Evolutionary conservation across 2,329 filamentous ascomycete genomes (phyloP).

Genomic region (Leptographium lundbergii): DNA sequence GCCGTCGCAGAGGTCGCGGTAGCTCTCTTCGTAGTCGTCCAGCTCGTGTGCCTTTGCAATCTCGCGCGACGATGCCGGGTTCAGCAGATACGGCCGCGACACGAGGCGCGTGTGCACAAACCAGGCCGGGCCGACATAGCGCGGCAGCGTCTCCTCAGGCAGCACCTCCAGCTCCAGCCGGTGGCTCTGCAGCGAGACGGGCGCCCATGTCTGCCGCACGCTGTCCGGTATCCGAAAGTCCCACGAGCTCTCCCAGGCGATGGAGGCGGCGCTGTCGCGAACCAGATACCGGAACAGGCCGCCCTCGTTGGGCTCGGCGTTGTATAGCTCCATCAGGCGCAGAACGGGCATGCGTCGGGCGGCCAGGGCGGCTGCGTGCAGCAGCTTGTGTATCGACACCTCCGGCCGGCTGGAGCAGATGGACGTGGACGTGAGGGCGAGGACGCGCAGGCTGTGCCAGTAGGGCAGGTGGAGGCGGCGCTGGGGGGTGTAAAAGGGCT

Average conservation of each 20-base stretch:
- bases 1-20: neutral
- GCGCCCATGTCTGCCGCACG: slow-evolving; percentile 7
- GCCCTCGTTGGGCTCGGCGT: slow-evolving; percentile 13
- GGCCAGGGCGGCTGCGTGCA: slow-evolving; percentile 12
- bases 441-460: slow-evolving; percentile 15
- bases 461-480: slow-evolving; percentile 4
- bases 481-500: slow-evolving; percentile 9
- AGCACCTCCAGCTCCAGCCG: neutral
- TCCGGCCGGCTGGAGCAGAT: slow-evolving; percentile 11
- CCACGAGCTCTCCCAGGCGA: slow-evolving; percentile 12
- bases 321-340: slow-evolving; percentile 16
- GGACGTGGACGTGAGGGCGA: slow-evolving; percentile 14
- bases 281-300: slow-evolving; percentile 17
- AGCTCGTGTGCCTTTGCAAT: neutral
- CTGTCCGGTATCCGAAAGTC: slow-evolving; percentile 3
- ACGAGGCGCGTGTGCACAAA: neutral
- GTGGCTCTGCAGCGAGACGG: neutral
- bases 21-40: neutral
- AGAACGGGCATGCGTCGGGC: slow-evolving; percentile 17
- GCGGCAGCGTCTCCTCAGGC: neutral
- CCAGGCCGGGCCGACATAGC: neutral
- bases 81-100: neutral
- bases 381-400: slow-evolving; percentile 14
- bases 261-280: slow-evolving; percentile 1
- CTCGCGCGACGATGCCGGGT: neutral